These are phyloP conservation scores for Colletotrichum cuscutae DNA, from an alignment of 2,329 filamentous ascomycete genomes.

Conservation along the genomic window DNA sequence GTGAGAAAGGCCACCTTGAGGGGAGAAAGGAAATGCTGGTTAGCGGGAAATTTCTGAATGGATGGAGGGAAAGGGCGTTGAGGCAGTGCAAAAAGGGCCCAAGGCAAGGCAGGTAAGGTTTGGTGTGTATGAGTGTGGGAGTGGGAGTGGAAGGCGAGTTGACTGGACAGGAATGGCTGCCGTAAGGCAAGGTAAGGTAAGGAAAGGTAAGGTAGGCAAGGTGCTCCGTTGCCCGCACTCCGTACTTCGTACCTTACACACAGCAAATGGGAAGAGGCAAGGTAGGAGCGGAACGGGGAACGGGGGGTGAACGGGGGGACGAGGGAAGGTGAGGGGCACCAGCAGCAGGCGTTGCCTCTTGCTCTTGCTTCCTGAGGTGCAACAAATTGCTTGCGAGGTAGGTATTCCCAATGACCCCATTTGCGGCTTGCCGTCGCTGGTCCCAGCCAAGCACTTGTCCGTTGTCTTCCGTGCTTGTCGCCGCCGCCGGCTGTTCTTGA, in stretches of 20 bases:
- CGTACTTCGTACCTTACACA: too few species aligned
- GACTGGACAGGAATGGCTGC: slow-evolving; percentile 21
- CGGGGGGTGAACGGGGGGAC: background rate
- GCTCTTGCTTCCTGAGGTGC: background rate
- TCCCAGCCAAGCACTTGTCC: background rate
- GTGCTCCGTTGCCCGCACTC: background rate
- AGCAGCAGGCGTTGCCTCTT: background rate
- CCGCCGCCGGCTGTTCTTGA: background rate
- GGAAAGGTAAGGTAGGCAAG: slow-evolving; percentile 13
- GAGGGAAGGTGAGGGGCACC: background rate
- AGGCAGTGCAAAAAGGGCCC: slow-evolving; percentile 34
- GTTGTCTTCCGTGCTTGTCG: background rate
- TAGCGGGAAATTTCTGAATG: slow-evolving; percentile 33
- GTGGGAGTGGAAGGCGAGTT: slow-evolving; percentile 31
- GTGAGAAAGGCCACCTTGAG: slow-evolving; percentile 31
- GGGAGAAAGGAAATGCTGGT: slow-evolving; percentile 30
- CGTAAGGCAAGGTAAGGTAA: background rate
- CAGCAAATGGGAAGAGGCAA: slow-evolving; percentile 1
- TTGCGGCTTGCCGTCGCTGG: background rate
- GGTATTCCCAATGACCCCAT: background rate
- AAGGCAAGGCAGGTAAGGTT: slow-evolving; percentile 31
- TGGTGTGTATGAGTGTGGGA: slow-evolving; percentile 32
- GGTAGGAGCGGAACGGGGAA: slow-evolving; percentile 15
- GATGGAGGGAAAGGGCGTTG: slow-evolving; percentile 30
- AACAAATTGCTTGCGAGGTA: too few species aligned